Conservation (phyloP, 306 rosid species). For the Quercus wislizeni region DNA sequence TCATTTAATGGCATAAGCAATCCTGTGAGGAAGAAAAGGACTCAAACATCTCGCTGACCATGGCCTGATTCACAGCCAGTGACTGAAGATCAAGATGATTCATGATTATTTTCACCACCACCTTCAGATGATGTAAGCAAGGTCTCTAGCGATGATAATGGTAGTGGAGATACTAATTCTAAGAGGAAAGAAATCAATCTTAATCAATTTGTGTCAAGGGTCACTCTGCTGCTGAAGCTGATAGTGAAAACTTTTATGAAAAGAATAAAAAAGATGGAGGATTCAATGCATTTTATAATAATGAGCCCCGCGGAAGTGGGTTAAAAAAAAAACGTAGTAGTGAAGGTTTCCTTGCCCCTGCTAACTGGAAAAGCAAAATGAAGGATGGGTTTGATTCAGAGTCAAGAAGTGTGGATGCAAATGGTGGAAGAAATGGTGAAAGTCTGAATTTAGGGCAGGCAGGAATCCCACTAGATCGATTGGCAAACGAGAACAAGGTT, state of each 20-base stretch:
- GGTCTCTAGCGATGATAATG: conserved; percentile 81
- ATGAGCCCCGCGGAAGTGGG: conserved; percentile 46
- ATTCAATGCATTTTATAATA: conserved; percentile 44
- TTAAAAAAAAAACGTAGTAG: conserved; percentile 58
- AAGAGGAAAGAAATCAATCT: conserved; percentile 74
- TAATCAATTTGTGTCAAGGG: conserved; percentile 51
- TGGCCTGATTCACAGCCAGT: conserved; percentile 69
- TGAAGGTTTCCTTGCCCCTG: conserved; percentile 91
- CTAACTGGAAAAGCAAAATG: conserved; percentile 69
- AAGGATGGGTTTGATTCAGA: conserved; percentile 47
- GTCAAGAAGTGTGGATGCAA: conserved; percentile 38
- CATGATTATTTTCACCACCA: conserved; percentile 60
- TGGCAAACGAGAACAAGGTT: conserved; percentile 63
- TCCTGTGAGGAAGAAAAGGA: conserved; percentile 82
- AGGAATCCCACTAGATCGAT: conserved; percentile 52
- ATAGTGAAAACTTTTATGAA: conserved; percentile 39
- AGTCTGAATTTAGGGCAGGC: conserved; percentile 46
- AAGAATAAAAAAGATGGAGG: conserved; percentile 51
- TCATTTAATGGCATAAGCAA: conserved; percentile 53
- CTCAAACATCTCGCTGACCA: conserved; percentile 78
- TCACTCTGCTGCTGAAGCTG: conserved; percentile 34
- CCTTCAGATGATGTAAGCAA: conserved; percentile 70
- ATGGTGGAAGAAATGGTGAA: conserved; percentile 56
- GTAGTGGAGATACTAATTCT: conserved; percentile 50
- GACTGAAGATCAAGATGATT: conserved; percentile 49